Base-by-base conservation (phyloP, 129 eudicot species). In the Deinandra increscens region DNA sequence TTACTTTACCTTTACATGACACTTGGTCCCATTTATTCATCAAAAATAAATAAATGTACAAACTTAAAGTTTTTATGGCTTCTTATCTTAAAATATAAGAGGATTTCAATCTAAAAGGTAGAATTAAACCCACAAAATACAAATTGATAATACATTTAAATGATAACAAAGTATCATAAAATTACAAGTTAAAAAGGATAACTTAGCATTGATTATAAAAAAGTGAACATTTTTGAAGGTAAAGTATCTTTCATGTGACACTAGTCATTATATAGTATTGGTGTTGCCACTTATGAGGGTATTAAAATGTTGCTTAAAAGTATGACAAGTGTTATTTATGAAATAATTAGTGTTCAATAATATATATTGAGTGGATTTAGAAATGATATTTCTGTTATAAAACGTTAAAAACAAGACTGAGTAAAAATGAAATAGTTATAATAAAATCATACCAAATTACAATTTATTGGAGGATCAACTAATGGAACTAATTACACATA, bases 21-120 rank as follows among this genome's bases (percentile, higher is more conserved):
- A 65, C 5, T 7, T 54, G 72, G 60, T 60, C 58, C 76, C 66
- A 50, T 60, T 38, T 48, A 26, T 50, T 41, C 71, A 69, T 76
- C n/a, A n/a, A n/a, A n/a, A 26, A 26, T 26, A 26, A 26, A 26
- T 26, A 26, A 26, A 26, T 26, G 31, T 26, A 26, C 31, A 44
- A 69, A 46, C 46, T 8, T 49, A 37, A 33, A 14, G 17, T 49
- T 18, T 15, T 49, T 49, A 9, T 15, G 56, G 26, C 56, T 49
- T 49, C 3, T 45, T 45, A 49, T 17, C 26, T 49, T 18, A 10
- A 49, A 15, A 49, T 7, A 49, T 17, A 46, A 6, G 9, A 7
- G 23, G 23, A 50, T 26, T 26, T 31, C 2, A 12, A 14, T 58
- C 36, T 29, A 58, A 26, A 5, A 13, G 19, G 41, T 13, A 5